phyloP scores from a whole-genome alignment of 1,139 yeast genomes.

The Scheffersomyces quercinus region DNA sequence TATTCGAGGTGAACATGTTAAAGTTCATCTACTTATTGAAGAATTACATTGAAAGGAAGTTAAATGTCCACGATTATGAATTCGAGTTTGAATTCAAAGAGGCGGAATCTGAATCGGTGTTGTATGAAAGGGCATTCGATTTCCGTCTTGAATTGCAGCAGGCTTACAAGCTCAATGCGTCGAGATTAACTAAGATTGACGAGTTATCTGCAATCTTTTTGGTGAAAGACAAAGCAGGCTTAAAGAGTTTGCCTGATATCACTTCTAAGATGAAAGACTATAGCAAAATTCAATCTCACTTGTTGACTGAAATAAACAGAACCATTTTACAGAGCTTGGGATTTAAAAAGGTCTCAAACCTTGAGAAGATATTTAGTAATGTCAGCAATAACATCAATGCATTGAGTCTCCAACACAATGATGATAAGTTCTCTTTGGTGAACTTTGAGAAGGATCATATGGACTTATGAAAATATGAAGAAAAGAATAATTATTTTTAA shows the following conservation, averaged over 20 bases:
- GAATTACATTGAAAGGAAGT: slow-evolving; percentile 20
- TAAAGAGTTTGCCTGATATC: slow-evolving; percentile 25
- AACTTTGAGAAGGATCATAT: slow-evolving; percentile 43
- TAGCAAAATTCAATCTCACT: slow-evolving; percentile 16
- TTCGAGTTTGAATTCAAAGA: slow-evolving; percentile 14
- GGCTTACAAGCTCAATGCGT: slow-evolving; percentile 14
- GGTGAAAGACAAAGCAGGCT: slow-evolving; percentile 22
- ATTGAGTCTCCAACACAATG: slow-evolving; percentile 32
- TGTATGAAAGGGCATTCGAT: slow-evolving; percentile 11
- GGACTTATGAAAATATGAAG: slow-evolving; percentile 18
- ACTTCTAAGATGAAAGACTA: slow-evolving; percentile 22
- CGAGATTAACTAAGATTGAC: slow-evolving; percentile 18
- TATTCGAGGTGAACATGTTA: slow-evolving; percentile 56
- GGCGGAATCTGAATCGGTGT: slow-evolving; percentile 9
- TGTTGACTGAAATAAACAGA: slow-evolving; percentile 28
- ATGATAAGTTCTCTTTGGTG: slow-evolving; percentile 38
- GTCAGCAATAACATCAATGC: slow-evolving; percentile 33
- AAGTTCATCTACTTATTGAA: slow-evolving; percentile 42
- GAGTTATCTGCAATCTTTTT: slow-evolving; percentile 31
- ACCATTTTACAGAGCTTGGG: slow-evolving; percentile 30
- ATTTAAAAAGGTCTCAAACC: slow-evolving; percentile 26
- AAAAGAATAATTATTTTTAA: no score
- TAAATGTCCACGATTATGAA: slow-evolving; percentile 15
- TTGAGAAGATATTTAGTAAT: slow-evolving; percentile 34
- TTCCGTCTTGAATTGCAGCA: slow-evolving; percentile 9